phyloP scores from a whole-genome alignment of 2,329 filamentous ascomycete species.

The Verticillium albo-atrum region DNA sequence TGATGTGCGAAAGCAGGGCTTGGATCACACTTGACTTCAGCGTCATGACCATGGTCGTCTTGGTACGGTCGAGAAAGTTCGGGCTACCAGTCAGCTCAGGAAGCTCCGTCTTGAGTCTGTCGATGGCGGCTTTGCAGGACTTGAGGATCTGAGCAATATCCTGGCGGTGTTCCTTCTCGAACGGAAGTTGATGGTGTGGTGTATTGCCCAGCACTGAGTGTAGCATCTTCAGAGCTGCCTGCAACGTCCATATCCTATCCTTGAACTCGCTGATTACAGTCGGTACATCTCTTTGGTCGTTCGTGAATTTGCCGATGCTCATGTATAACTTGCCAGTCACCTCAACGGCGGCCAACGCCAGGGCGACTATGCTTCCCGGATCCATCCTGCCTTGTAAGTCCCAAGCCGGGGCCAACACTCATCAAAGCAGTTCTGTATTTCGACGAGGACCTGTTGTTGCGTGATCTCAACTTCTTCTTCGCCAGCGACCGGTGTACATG shows the following conservation, averaged over 20 bases:
- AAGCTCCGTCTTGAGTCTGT: slow-evolving; percentile 13
- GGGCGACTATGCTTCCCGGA: slow-evolving; percentile 14
- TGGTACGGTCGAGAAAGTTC: slow-evolving; percentile 12
- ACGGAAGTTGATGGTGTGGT: slow-evolving; percentile 10
- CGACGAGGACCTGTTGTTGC: neutral
- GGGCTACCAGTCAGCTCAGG: slow-evolving; percentile 15
- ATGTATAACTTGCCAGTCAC: slow-evolving; percentile 14
- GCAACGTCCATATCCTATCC: slow-evolving; percentile 16
- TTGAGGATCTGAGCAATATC: slow-evolving; percentile 17
- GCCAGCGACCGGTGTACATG: neutral
- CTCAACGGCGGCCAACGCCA: slow-evolving; percentile 13
- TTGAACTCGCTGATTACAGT: slow-evolving; percentile 16
- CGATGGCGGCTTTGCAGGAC: slow-evolving; percentile 16
- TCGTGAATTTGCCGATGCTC: slow-evolving; percentile 16
- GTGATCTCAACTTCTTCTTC: neutral
- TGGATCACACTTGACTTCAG: slow-evolving; percentile 16
- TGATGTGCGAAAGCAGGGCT: slow-evolving; percentile 17
- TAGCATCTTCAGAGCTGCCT: slow-evolving; percentile 12
- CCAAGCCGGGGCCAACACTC: too few relatives aligned
- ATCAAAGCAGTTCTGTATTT: too few relatives aligned
- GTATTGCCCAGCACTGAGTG: slow-evolving; percentile 12
- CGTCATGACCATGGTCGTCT: slow-evolving; percentile 12
- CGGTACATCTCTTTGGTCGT: slow-evolving; percentile 10
- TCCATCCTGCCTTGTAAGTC: slow-evolving; percentile 12
- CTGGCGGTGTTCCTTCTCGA: slow-evolving; percentile 18